Evolutionary conservation across 495 filamentous ascomycete species (phyloP), one percentile per base, ranked within the genome.

Genomic region (Aspergillus homomorphus): DNA sequence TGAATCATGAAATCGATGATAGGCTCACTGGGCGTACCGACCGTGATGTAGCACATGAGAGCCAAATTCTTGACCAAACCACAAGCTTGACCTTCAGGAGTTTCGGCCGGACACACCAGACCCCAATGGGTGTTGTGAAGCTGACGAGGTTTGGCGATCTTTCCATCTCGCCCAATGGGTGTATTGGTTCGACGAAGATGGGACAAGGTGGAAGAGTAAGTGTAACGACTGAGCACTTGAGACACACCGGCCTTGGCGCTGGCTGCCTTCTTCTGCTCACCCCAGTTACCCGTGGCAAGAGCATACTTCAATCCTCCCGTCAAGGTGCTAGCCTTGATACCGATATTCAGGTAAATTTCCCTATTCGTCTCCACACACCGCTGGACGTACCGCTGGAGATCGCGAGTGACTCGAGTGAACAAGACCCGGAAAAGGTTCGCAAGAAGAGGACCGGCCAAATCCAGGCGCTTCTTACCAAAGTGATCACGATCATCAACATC

Each of bases 121-220:
- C 94, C 94, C 95, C 95, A 99, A 70, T 99, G 94, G 0, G 94
- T 97, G 72, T 98, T 98, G 77, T 99, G 94, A 48, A 99, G 84
- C 73, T 98, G 95, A 51, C 94, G 89, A 3, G 94, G 94, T 72
- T 98, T 98, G 43, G 95, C 95, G 61, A 99, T 91, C 73, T 99
- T 99, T 56, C 94, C 95, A 69, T 98, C 95, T 70, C 95, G 85
- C 26, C 95, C 94, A 63, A 99, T 96, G 0, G 95, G 94, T 0
- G 95, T 98, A 71, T 99, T 98, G 14, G 95, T 99, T 59, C 94
- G 86, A 58, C 95, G 86, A 66, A 99, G 81, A 87, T 98, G 95
- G 6, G 95, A 98, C 20, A 99, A 74, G 3, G 92, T 96, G 28
- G 95, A 98, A 19, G 95, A 88, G 68, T 94, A 99, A 0, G 95